Conservation (phyloP, 2,329 filamentous ascomycete species). For the Fusarium sacchari region DNA sequence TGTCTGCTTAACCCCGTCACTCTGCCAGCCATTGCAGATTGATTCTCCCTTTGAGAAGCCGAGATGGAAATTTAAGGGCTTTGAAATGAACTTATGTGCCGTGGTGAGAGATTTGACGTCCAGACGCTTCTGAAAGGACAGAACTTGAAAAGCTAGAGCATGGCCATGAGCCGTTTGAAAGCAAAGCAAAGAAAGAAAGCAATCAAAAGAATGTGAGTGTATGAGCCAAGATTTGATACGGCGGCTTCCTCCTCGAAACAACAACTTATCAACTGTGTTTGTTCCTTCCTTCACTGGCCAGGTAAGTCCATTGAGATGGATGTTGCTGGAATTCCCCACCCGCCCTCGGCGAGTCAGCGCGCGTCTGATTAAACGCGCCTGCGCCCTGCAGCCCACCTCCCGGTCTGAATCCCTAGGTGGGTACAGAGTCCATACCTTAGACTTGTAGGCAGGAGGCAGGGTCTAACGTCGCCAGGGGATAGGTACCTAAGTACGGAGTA, state of each 20-base stretch:
- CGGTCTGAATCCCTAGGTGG: background rate
- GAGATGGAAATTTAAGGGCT: background rate
- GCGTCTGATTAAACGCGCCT: slow-evolving; percentile 33
- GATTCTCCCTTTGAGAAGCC: background rate
- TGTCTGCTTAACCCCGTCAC: slow-evolving; percentile 38
- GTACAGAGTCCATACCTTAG: no score
- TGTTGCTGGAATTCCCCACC: background rate
- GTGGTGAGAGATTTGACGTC: background rate
- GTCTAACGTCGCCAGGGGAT: slow-evolving; percentile 6
- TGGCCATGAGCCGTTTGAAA: background rate
- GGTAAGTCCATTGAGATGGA: background rate
- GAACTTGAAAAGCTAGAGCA: background rate
- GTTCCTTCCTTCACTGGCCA: slow-evolving; percentile 14
- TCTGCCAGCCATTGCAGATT: slow-evolving; percentile 6
- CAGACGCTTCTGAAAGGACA: background rate
- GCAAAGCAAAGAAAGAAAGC: background rate
- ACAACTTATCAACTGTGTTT: background rate
- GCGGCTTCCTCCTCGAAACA: background rate
- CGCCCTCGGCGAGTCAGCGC: background rate
- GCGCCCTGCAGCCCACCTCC: slow-evolving; percentile 2
- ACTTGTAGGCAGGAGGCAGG: background rate
- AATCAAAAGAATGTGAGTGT: background rate
- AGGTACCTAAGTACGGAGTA: no score
- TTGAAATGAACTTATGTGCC: background rate
- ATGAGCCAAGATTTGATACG: background rate